phyloP scores from a whole-genome alignment of 2,329 filamentous ascomycete species.

The Leptodontidium sp. region DNA sequence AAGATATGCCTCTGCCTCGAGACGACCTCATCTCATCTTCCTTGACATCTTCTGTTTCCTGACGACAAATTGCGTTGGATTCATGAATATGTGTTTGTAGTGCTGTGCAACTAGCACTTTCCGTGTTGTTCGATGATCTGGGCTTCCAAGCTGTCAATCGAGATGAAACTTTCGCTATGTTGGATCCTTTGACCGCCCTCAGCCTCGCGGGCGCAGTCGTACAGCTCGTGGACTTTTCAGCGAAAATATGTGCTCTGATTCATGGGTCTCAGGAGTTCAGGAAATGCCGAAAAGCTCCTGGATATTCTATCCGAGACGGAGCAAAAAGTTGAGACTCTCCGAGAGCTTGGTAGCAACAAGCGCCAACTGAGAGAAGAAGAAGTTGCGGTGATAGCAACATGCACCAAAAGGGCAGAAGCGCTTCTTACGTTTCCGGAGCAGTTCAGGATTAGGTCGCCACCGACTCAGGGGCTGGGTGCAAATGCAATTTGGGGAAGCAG shows the following conservation, averaged over 20 bases:
- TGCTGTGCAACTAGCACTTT: too few species aligned
- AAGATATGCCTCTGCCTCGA: too few species aligned
- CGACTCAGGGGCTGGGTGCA: neutral
- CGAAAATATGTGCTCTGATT: neutral
- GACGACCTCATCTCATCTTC: too few species aligned
- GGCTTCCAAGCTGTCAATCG: too few species aligned
- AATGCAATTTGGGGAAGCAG: too few species aligned
- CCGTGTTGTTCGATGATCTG: too few species aligned
- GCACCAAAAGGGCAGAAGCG: neutral
- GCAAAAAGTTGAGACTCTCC: neutral
- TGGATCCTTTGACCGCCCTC: too few species aligned
- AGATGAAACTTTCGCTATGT: too few species aligned
- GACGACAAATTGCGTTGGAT: neutral
- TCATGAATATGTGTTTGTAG: too few species aligned
- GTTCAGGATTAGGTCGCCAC: neutral
- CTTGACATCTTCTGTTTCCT: too few species aligned
- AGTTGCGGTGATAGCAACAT: neutral
- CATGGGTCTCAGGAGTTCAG: neutral
- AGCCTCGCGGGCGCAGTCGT: neutral
- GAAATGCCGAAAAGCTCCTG: neutral
- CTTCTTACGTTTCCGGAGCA: neutral
- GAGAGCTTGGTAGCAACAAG: neutral
- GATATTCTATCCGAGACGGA: neutral
- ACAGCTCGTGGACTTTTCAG: slow-evolving; percentile 2
- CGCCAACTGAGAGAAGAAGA: neutral